Evolutionary conservation across 441 rosid species (phyloP).

Genomic region (Pelargonium fulgidum): DNA sequence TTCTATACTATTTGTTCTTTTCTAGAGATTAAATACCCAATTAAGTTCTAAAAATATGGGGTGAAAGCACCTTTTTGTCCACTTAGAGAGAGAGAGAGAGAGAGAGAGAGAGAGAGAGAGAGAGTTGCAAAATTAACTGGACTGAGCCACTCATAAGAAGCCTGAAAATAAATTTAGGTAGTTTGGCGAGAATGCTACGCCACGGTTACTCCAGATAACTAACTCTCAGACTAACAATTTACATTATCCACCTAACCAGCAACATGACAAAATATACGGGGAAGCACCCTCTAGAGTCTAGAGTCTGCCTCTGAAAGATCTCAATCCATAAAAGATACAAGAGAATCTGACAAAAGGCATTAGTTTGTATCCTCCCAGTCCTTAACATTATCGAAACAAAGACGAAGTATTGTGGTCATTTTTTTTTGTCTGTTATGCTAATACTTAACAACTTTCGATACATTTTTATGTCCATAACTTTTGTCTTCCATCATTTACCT

Average conservation of each 20-base stretch:
- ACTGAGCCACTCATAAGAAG: not conserved
- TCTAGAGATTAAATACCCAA: not conserved
- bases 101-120: not conserved
- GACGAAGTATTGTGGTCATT: conserved; percentile 1
- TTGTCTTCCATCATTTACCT: not conserved
- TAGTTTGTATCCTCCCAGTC: not conserved
- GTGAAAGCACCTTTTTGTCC: not conserved
- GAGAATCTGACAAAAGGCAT: conserved; percentile 6
- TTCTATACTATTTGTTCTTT: not conserved
- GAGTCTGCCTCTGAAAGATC: not conserved
- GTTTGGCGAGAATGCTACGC: too few relatives aligned
- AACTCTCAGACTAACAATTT: not conserved
- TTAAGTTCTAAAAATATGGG: not conserved
- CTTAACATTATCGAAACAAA: not conserved
- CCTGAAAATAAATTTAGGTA: not conserved
- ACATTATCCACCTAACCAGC: not conserved
- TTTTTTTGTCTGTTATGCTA: conserved; percentile 1
- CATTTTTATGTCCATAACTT: conserved; percentile 5
- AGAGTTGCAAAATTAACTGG: not conserved
- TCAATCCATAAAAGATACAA: not conserved
- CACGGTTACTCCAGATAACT: too few relatives aligned
- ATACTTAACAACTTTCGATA: not conserved
- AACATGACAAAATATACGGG: not conserved
- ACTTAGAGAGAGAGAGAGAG: conserved; percentile 3
- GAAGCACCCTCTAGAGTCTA: not conserved